A percentile compares a stretch with the other conserved stretches of the same genome.
Evolutionary conservation across 2,329 filamentous ascomycete genomes (phyloP).

Genomic region (Ophiostoma australiae): DNA sequence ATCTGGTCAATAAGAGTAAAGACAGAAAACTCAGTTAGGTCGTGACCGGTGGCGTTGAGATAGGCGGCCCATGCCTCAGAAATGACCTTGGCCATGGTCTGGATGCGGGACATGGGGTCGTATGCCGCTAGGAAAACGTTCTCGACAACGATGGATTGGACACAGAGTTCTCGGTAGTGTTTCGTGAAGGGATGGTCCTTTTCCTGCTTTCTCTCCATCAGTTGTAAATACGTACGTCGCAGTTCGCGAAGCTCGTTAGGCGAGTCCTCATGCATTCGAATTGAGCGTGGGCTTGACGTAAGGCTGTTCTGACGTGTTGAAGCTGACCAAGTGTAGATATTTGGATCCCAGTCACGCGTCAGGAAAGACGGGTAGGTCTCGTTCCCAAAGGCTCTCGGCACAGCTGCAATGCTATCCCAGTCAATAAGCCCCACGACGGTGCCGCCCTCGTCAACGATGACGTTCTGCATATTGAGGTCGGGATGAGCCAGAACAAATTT

Average conservation of each 20-base stretch:
- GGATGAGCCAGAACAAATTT: not conserved
- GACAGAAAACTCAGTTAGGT: not conserved
- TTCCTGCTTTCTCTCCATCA: not conserved
- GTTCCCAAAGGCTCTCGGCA: not conserved
- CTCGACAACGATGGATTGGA: not conserved
- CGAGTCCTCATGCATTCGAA: not conserved
- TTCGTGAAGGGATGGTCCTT: not conserved
- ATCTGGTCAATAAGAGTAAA: not conserved
- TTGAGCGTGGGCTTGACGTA: not conserved
- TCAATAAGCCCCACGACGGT: not conserved
- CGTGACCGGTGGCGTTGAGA: not conserved
- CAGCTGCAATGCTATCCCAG: not conserved
- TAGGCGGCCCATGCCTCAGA: not conserved
- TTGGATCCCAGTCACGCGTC: not conserved
- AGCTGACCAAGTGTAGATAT: not conserved
- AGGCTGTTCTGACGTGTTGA: not conserved
- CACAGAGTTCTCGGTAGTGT: not conserved
- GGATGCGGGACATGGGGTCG: not conserved
- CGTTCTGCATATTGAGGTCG: not conserved
- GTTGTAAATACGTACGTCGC: not conserved
- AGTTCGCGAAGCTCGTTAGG: not conserved
- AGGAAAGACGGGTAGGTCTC: not conserved
- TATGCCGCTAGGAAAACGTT: not conserved
- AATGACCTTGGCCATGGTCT: not conserved
- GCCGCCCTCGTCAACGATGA: not conserved